phyloP scores from a whole-genome alignment of 78 protist species.

The Chrysochromulina tobinii region DNA sequence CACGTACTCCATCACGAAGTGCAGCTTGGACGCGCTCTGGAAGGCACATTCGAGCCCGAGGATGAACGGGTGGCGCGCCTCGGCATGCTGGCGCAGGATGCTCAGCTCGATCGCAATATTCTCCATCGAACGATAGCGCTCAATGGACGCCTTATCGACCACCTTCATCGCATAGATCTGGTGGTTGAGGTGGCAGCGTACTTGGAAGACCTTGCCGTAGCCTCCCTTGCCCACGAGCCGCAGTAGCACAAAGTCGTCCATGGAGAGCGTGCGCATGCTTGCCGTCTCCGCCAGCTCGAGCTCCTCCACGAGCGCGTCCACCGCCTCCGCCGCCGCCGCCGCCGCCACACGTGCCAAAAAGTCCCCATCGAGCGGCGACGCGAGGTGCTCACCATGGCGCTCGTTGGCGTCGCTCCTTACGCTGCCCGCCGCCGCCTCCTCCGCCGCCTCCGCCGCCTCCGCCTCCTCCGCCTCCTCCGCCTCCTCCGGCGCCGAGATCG shows the following conservation, averaged over 20 bases:
- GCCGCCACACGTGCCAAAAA: background rate
- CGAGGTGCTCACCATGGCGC: too few species aligned
- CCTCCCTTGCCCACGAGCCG: background rate
- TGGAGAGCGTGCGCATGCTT: background rate
- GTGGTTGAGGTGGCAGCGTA: background rate
- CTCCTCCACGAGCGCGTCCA: background rate
- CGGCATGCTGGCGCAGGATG: background rate
- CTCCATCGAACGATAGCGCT: background rate
- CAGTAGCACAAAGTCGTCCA: background rate
- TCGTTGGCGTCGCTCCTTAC: too few species aligned
- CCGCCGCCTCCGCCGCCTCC: too few species aligned
- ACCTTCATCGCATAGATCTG: background rate
- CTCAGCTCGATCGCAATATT: background rate
- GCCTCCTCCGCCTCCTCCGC: too few species aligned
- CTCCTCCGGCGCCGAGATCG: too few species aligned
- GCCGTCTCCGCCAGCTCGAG: background rate
- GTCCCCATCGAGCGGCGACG: too few species aligned
- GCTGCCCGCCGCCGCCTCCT: too few species aligned
- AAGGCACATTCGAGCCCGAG: background rate
- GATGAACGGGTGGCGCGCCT: constrained; percentile 3
- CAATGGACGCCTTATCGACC: background rate
- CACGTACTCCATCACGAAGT: background rate
- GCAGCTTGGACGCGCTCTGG: background rate
- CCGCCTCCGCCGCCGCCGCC: background rate
- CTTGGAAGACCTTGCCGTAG: constrained; percentile 8